Percentiles rank a stretch among this genome's conserved stretches.
These are phyloP conservation scores for Coemansia sp. DNA, from an alignment of 192 early-diverging fungal genomes.

Conservation along the genomic window DNA sequence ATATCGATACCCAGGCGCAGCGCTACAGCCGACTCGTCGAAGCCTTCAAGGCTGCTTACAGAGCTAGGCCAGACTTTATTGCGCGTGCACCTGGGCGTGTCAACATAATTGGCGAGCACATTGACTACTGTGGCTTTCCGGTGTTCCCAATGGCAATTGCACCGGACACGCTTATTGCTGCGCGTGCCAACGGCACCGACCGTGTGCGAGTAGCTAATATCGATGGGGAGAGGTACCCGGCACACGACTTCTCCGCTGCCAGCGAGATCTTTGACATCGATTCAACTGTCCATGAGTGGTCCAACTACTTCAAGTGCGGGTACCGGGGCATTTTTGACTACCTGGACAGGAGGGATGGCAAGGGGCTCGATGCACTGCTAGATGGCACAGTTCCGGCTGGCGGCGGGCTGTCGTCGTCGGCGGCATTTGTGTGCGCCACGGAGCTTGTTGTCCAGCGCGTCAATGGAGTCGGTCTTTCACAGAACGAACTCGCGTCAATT, in stretches of 20 bases:
- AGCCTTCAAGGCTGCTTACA: slow-evolving; percentile 58
- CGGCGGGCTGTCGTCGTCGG: slow-evolving; percentile 85
- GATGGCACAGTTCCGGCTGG: slow-evolving; percentile 85
- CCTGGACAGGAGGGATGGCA: slow-evolving; percentile 18
- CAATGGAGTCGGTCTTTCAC: slow-evolving; percentile 20
- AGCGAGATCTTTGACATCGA: slow-evolving; percentile 67
- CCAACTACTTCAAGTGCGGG: slow-evolving; percentile 91
- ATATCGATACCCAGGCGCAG: slow-evolving; percentile 19
- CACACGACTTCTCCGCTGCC: slow-evolving; percentile 20
- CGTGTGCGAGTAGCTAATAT: slow-evolving; percentile 31
- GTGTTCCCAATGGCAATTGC: slow-evolving; percentile 97
- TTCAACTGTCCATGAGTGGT: slow-evolving; percentile 71
- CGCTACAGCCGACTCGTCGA: slow-evolving; percentile 58
- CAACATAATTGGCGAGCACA: slow-evolving; percentile 96
- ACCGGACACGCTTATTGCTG: slow-evolving; percentile 52
- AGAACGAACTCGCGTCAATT: slow-evolving; percentile 57
- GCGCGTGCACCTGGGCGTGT: slow-evolving; percentile 91
- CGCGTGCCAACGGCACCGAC: slow-evolving; percentile 26
- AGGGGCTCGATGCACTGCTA: slow-evolving; percentile 66
- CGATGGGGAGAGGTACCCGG: slow-evolving; percentile 27
- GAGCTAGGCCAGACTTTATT: slow-evolving; percentile 71
- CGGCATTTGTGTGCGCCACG: slow-evolving; percentile 83
- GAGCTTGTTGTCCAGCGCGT: slow-evolving; percentile 65
- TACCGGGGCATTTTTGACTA: slow-evolving; percentile 58
- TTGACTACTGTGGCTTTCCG: slow-evolving; percentile 92